These are phyloP conservation scores for Fusarium acutatum DNA, from an alignment of 2,329 filamentous ascomycete genomes.

Conservation along the genomic window DNA sequence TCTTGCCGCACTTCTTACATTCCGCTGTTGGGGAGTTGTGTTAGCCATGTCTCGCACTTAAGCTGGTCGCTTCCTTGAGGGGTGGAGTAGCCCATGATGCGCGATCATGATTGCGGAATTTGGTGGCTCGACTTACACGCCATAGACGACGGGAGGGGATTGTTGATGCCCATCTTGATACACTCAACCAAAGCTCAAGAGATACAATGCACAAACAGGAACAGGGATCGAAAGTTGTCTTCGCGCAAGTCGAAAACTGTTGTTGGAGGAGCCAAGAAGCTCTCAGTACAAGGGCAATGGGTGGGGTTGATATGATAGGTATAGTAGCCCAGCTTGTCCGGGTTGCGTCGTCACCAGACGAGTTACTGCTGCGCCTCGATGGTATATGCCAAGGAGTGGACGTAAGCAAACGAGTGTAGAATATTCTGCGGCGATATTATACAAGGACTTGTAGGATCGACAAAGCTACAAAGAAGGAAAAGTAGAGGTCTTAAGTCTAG, in stretches of 20 bases:
- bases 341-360: conserved; percentile 31
- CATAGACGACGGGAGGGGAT: conserved; percentile 72
- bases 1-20: conserved; percentile 97
- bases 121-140: conserved; percentile 64
- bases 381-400: conserved; percentile 7
- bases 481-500: background rate
- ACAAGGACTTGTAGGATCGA: background rate
- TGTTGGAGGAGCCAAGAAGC: conserved; percentile 29
- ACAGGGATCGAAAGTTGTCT: background rate
- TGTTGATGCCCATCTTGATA: conserved; percentile 68
- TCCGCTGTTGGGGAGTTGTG: conserved; percentile 70
- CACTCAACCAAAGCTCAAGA: background rate
- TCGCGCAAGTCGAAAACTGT: conserved; percentile 5
- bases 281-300: conserved; percentile 21
- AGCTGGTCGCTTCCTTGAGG: conserved; percentile 10
- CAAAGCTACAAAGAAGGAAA: conserved; percentile 1
- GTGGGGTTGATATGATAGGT: conserved; percentile 30
- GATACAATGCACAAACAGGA: background rate
- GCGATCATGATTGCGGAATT: conserved; percentile 21
- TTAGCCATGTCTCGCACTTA: conserved; percentile 17
- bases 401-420: conserved; percentile 4
- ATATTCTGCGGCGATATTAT: background rate
- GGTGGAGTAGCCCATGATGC: conserved; percentile 33
- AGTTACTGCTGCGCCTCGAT: conserved; percentile 33
- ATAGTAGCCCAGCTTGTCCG: conserved; percentile 16